Evolutionary conservation across 2,329 filamentous ascomycete species (phyloP).

Genomic region (Iodosphaeria phyllophila): DNA sequence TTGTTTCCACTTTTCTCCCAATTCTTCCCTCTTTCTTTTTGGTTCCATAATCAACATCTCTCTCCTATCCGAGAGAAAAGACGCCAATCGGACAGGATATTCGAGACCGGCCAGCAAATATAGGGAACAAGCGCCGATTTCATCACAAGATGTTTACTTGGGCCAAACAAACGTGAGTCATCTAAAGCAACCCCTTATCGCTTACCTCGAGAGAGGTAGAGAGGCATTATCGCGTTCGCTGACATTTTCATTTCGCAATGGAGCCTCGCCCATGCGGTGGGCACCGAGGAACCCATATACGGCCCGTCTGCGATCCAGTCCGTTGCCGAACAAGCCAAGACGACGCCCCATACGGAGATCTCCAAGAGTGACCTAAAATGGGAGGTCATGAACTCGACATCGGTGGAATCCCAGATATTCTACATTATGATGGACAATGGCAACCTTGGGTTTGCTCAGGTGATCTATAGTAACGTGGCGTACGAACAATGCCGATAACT

Average conservation of each 20-base stretch:
- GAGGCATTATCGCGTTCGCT: too few relatives aligned
- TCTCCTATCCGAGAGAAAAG: too few relatives aligned
- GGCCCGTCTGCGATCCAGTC: conserved; percentile 74
- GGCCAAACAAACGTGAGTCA: conserved; percentile 72
- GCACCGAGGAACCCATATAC: conserved; percentile 93
- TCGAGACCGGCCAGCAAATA: too few relatives aligned
- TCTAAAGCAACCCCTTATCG: neutral
- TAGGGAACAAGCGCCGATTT: neutral
- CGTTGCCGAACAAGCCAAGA: conserved; percentile 63
- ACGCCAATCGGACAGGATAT: too few relatives aligned
- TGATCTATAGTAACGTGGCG: conserved; percentile 97
- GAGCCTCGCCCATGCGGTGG: conserved; percentile 63
- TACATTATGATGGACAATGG: conserved; percentile 73
- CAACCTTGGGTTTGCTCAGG: conserved; percentile 59
- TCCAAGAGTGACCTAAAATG: conserved; percentile 67
- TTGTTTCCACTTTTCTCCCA: too few relatives aligned
- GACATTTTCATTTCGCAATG: conserved; percentile 8
- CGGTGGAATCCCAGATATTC: conserved; percentile 88
- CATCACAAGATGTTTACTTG: conserved; percentile 64
- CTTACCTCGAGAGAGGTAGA: too few relatives aligned
- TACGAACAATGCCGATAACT: conserved; percentile 25
- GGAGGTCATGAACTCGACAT: conserved; percentile 63
- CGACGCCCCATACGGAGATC: conserved; percentile 63
- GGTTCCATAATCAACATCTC: too few relatives aligned
- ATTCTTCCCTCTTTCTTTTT: too few relatives aligned